A percentile compares a stretch with the other conserved stretches of the same genome.
These are phyloP conservation scores for Yamadazyma friedrichii DNA, from an alignment of 1,139 yeast genomes.

Conservation along the genomic window DNA sequence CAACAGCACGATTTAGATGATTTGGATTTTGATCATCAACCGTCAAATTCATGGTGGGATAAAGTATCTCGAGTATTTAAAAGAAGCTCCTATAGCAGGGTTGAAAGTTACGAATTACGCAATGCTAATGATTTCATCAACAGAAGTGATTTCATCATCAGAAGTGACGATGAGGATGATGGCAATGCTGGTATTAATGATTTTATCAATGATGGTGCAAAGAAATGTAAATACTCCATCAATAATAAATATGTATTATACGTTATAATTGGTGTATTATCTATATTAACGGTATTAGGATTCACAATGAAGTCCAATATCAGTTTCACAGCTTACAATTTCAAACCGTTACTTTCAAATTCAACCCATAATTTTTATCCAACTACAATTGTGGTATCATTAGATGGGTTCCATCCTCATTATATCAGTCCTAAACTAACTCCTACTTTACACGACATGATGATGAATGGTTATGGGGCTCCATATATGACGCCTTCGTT, in stretches of 20 bases:
- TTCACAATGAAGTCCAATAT: neutral
- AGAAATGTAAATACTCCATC: too few species aligned
- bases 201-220: neutral
- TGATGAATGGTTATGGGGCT: slow-evolving; percentile 58
- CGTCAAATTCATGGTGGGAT: neutral
- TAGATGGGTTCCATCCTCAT: slow-evolving; percentile 92
- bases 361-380: slow-evolving; percentile 75
- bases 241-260: too few species aligned
- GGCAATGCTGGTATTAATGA: slow-evolving; percentile 1
- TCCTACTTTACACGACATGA: slow-evolving; percentile 64
- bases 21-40: neutral
- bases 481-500: slow-evolving; percentile 87
- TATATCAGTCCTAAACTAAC: slow-evolving; percentile 67
- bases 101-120: slow-evolving; percentile 13
- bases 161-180: neutral
- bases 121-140: slow-evolving; percentile 8
- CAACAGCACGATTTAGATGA: slow-evolving; percentile 10
- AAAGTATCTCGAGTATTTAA: neutral
- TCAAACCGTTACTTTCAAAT: slow-evolving; percentile 40
- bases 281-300: neutral
- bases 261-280: neutral
- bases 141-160: too few species aligned
- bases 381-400: slow-evolving; percentile 72
- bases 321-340: neutral
- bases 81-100: slow-evolving; percentile 7